phyloP scores from a whole-genome alignment of 805 yeast species.

The Saccharomycopsis javanensis region DNA sequence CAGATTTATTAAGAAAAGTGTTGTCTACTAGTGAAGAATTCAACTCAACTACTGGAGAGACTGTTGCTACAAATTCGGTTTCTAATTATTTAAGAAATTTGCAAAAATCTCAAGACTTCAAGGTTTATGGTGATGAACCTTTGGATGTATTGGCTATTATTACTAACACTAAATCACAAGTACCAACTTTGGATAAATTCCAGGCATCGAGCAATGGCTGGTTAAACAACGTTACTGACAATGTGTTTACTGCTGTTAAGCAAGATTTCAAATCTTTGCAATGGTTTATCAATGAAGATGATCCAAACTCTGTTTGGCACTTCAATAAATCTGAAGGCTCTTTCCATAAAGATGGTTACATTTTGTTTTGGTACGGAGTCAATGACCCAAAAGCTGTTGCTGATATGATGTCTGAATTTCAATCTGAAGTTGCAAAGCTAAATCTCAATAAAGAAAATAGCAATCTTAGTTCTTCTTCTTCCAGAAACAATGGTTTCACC shows the following conservation, averaged over 20 bases:
- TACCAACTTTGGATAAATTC: conserved; percentile 76
- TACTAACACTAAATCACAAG: conserved; percentile 32
- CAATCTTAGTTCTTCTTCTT: conserved; percentile 14
- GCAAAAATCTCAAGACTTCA: conserved; percentile 31
- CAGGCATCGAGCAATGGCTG: conserved; percentile 85
- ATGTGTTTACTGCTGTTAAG: conserved; percentile 73
- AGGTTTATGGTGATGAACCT: conserved; percentile 91
- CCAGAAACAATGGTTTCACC: conserved; percentile 13
- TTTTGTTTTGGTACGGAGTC: conserved; percentile 92
- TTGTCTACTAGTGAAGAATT: conserved; percentile 70
- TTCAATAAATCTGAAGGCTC: conserved; percentile 93
- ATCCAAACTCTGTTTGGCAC: conserved; percentile 84
- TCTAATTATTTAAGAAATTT: conserved; percentile 73
- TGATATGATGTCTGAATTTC: conserved; percentile 50
- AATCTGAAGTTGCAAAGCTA: conserved; percentile 25
- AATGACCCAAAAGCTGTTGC: conserved; percentile 52
- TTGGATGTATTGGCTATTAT: conserved; percentile 90
- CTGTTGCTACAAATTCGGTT: conserved; percentile 52
- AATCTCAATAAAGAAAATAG: not conserved
- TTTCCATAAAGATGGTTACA: conserved; percentile 77
- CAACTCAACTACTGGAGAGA: conserved; percentile 27
- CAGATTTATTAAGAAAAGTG: conserved; percentile 67
- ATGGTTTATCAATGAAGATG: conserved; percentile 89
- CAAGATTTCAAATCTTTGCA: conserved; percentile 65
- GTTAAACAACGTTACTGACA: conserved; percentile 95